Conservation (phyloP, 805 yeast species). For the Kregervanrija delftensis region DNA sequence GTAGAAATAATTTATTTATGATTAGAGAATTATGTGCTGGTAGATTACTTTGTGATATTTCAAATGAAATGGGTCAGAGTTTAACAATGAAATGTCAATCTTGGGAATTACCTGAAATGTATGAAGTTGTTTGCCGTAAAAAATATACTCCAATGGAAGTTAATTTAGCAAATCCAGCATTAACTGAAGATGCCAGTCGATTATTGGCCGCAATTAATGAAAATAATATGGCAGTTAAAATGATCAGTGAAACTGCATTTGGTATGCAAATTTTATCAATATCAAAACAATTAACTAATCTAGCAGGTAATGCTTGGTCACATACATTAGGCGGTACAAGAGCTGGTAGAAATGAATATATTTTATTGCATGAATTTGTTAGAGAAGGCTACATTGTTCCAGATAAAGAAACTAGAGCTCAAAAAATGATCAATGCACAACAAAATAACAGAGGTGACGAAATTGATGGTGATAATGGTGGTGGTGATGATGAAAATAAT, state of each 20-base stretch:
- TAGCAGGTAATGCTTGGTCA: conserved; percentile 98
- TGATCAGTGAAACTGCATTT: conserved; percentile 73
- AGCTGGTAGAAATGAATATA: conserved; percentile 91
- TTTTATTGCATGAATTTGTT: conserved; percentile 85
- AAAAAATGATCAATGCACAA: conserved; percentile 20
- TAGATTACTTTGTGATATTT: conserved; percentile 83
- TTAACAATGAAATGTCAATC: conserved; percentile 86
- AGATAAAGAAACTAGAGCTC: conserved; percentile 42
- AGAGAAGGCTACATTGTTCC: conserved; percentile 80
- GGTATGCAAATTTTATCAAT: conserved; percentile 79
- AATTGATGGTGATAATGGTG: conserved; percentile 28
- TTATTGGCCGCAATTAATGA: conserved; percentile 67
- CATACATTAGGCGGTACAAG: conserved; percentile 92
- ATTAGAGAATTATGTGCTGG: conserved; percentile 76
- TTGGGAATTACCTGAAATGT: conserved; percentile 93
- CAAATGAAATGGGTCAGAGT: conserved; percentile 92
- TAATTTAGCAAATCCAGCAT: conserved; percentile 61
- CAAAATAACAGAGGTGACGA: conserved; percentile 15
- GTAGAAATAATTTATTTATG: conserved; percentile 39
- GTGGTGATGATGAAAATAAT: conserved; percentile 37
- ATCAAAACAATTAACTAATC: conserved; percentile 82
- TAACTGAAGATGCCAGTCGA: conserved; percentile 59
- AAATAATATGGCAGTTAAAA: conserved; percentile 56
- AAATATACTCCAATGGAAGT: conserved; percentile 60
- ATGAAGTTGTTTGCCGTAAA: conserved; percentile 64